Base-by-base conservation (phyloP, 805 yeast genomes). In the Yamadazyma nakazawae region DNA sequence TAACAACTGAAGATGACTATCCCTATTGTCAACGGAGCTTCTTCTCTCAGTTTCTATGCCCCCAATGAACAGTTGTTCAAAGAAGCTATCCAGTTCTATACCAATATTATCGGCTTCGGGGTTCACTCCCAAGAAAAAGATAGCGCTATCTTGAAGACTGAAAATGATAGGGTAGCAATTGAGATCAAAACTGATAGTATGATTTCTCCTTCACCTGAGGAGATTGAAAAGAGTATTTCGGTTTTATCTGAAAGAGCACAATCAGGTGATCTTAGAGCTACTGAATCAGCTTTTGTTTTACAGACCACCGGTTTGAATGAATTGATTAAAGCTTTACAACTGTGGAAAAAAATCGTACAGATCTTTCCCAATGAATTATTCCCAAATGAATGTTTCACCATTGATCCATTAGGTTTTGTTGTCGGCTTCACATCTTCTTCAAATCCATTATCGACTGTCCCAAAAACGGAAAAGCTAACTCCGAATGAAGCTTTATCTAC, bases 361-460 rank as follows among this genome's bases (percentile, higher is more conserved):
- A 72, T 79, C 19, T 72, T 76, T 55, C 97, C 98, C 5, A 81
- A 83, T 47, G 86, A 81, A 40, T 68, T 84, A 46, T 79, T 78
- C 46, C 96, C 97, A 5, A 75, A 78, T 54, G 96, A 88, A 63
- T 70, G 86, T 6, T 88, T 84, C 63, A 77, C 82, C 7, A 61
- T 85, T 21, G 97, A 92, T 63, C 97, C 98, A 8, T 68, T 90
- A 52, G 96, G 96, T 16, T 79, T 80, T 55, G 64, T 90, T 25
- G 63, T 91, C 40, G 97, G 97, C 3, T 89, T 91, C 67, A 81
- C 95, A 17, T 71, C 83, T 2, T 67, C 78, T 28, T 60, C 60
- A 14, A 82, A 84, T 54, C 79, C 89, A 7, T 70, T 82, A 52
- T 70, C 82, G 17, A 63, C 79, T n/a, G 63, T 62, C 34, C 75